Evolutionary conservation across 2,329 filamentous ascomycete genomes (phyloP).

Genomic region (Colletotrichum cuscutae): DNA sequence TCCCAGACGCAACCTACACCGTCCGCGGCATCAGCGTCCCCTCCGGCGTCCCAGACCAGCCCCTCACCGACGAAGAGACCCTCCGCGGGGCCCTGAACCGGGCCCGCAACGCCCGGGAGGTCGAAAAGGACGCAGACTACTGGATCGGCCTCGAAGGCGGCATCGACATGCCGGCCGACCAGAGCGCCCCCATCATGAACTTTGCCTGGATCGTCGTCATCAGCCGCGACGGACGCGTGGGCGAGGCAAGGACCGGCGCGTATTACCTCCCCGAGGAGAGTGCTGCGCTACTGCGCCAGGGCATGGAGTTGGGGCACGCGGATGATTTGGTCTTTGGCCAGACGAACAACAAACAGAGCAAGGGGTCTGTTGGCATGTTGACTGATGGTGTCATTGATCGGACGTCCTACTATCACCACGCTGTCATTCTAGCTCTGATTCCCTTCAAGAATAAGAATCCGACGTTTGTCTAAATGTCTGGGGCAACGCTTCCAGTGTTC

Average conservation of each 20-base stretch:
- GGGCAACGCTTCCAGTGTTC: neutral
- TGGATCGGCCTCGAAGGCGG: constrained; percentile 56
- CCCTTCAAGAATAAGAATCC: constrained; percentile 49
- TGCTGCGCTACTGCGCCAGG: constrained; percentile 45
- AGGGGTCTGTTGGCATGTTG: constrained; percentile 52
- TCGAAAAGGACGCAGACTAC: constrained; percentile 46
- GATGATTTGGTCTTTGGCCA: constrained; percentile 50
- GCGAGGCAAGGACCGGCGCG: constrained; percentile 50
- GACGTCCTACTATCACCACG: constrained; percentile 49
- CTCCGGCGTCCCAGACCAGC: constrained; percentile 52
- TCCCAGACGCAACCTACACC: constrained; percentile 34
- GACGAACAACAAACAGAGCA: constrained; percentile 49
- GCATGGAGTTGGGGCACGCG: constrained; percentile 52
- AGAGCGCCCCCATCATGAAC: constrained; percentile 41
- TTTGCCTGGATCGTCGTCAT: constrained; percentile 54
- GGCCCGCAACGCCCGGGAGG: constrained; percentile 44
- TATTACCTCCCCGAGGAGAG: constrained; percentile 51
- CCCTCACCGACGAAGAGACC: constrained; percentile 50
- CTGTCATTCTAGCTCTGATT: constrained; percentile 52
- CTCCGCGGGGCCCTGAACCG: constrained; percentile 51
- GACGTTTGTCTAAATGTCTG: constrained; percentile 39
- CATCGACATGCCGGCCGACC: constrained; percentile 41
- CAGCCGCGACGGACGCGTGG: constrained; percentile 40
- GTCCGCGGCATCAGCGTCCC: constrained; percentile 44
- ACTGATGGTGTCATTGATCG: constrained; percentile 50